Base-by-base conservation (phyloP, 495 filamentous ascomycete species). In the Annulohypoxylon maeteangense region DNA sequence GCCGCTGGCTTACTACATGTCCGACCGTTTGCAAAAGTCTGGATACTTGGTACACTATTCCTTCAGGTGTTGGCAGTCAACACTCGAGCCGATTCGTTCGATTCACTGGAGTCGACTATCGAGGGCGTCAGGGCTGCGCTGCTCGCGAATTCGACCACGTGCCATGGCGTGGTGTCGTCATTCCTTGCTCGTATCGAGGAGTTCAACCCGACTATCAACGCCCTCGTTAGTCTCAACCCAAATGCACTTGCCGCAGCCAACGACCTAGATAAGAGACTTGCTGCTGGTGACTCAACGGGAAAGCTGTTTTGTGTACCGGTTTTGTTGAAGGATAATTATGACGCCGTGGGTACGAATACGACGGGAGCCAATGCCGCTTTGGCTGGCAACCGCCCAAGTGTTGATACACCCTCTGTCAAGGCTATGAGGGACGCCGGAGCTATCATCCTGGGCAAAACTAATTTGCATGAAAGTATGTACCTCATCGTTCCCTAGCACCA, bases 371-470 rank as follows among this genome's bases (percentile, higher is more conserved):
- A 80, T 48, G 57, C 79, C 14, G 86, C 80, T 58, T 78, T 91
- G 2, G 75, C 75, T 22, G 67, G 78, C 5, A 83, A 85, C 14
- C 70, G 65, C 22, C 87, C 87, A 0, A 56, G 61, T 0, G 68
- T 60, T 0, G 85, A 90, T 71, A 84, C 87, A 1, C 78, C 83
- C 0, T 78, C 84, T 0, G 87, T 90, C 0, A 66, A 65, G 10
- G 86, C 82, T 0, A 55, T 91, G 7, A 81, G 76, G 16, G 67
- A 78, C 1, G 87, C 87, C 2, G 90, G 90, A 0, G 87, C 87
- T 0, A 82, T 92, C n/a, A 87, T 92, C 16, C 76, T 91, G 0
- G 90, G 87, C 0, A 92, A 91, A 67, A 78, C 87, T 0, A 91
- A 91, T 74, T 71, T 91, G 11, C 89, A 91, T 70, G 90, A 90